Percentiles rank a stretch among this genome's conserved stretches.
Conservation (phyloP, 169 alveolate genomes). For the Plasmodium cynomolgi region DNA sequence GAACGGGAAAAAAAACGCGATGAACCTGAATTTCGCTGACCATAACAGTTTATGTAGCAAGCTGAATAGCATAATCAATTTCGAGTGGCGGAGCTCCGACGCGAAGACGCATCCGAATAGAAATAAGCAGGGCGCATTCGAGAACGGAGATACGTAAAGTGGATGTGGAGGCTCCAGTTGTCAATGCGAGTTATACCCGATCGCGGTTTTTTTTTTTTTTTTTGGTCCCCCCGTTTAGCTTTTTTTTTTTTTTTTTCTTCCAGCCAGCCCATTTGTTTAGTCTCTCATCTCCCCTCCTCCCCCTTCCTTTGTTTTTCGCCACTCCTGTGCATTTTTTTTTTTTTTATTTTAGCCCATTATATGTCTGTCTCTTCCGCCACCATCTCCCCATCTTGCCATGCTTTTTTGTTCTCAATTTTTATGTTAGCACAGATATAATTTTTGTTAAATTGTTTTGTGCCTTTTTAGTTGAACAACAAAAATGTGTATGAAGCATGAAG, state of each 20-base stretch:
- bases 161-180: background rate
- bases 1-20: conserved; percentile 3
- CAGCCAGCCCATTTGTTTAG: background rate
- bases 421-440: background rate
- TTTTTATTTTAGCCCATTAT: background rate
- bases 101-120: conserved; percentile 8
- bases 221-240: background rate
- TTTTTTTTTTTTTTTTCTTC: background rate
- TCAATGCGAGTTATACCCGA: background rate
- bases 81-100: conserved; percentile 38
- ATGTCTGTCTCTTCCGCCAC: too few species aligned
- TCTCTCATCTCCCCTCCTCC: background rate
- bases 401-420: conserved; percentile 3
- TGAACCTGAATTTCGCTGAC: conserved; percentile 11
- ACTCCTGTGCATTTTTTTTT: background rate
- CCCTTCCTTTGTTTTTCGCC: background rate
- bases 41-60: conserved; percentile 43
- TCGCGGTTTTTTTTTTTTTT: background rate
- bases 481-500: background rate
- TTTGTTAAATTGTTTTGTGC: conserved; percentile 1
- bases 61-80: conserved; percentile 43
- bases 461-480: conserved; percentile 1
- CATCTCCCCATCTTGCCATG: background rate
- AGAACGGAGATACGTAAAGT: conserved; percentile 5
- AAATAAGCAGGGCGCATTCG: conserved; percentile 5